Evolutionary conservation across 495 filamentous ascomycete species (phyloP), one percentile per base, ranked within the genome.

Genomic region (Margaritispora aquatica): DNA sequence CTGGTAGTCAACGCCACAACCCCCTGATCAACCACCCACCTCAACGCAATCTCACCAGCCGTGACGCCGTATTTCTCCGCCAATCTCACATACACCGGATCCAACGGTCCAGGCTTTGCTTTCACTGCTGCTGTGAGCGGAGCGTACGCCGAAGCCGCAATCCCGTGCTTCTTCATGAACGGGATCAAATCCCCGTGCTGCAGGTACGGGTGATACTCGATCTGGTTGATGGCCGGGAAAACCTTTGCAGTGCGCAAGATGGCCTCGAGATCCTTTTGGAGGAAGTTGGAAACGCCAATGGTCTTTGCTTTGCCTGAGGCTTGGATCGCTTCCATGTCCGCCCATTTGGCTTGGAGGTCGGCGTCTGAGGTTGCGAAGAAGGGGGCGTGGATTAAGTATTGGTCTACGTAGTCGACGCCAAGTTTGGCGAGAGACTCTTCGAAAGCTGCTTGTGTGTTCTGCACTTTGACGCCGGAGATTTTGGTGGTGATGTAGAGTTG

Each of bases 201-300:
- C 34, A 96, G 77, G 69, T 96, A 96, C 0, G 90, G 87, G 66
- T 96, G 88, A 65, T 82, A 93, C 71, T 96, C 90, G 60, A 96
- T 88, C 76, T 96, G 91, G 71, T 96, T 96, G 65, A 91, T 79
- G 1, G 76, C 83, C 0, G 92, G 92, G 13, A 75, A 68, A 21
- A 82, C 68, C 41, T 75, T 83, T 20, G 88, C 85, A 0, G 83
- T 89, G 56, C 82, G 71, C 13, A 95, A 71, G 36, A 87, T 80
- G 1, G 79, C 76, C 65, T 90, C 81, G 19, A 96, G 74, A 66
- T 96, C 80, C 34, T 73, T 69, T 31, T 83, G 75, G 11, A 88
- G 66, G 73, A 84, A 95, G 68, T 96, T 96, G 60, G 87, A 92
- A 2, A 96, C 90, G 13, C 91, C 92, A 66, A 96, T 95, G 21